Percentiles rank a stretch among this genome's conserved stretches.
Evolutionary conservation across 176 grass and related monocot species (phyloP).

Genomic region (Poa pratensis): DNA sequence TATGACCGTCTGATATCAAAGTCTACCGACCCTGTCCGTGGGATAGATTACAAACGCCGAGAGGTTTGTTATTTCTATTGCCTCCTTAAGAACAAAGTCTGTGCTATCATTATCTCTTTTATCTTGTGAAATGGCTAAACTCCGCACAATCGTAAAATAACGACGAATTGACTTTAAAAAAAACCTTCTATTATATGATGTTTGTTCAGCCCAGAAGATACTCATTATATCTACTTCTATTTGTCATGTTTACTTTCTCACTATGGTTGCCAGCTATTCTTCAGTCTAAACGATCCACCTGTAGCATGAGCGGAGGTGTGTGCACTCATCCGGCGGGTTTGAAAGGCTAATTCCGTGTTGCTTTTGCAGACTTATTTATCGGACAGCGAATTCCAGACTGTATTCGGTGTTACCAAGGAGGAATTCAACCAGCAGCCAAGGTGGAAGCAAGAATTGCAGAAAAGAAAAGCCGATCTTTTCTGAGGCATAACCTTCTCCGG

Average conservation of each 20-base stretch:
- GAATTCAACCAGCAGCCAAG: constrained; percentile 89
- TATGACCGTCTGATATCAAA: constrained; percentile 86
- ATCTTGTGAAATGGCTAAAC: constrained; percentile 8
- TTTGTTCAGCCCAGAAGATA: constrained; percentile 25
- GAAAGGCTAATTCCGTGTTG: constrained; percentile 25
- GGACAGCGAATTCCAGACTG: constrained; percentile 72
- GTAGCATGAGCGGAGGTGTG: neutral
- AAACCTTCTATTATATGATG: neutral
- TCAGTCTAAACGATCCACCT: neutral
- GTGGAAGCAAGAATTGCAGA: constrained; percentile 98
- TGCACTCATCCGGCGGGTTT: neutral
- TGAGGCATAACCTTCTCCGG: constrained; percentile 27
- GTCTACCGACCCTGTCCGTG: constrained; percentile 76
- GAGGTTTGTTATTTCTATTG: constrained; percentile 66
- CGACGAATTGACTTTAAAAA: neutral
- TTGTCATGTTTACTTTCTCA: neutral
- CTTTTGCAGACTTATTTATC: constrained; percentile 87
- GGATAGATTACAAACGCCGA: constrained; percentile 88
- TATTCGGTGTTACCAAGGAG: constrained; percentile 73
- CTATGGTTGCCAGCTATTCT: neutral
- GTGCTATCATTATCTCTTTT: neutral
- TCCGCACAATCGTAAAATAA: neutral
- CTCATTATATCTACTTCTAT: constrained; percentile 2
- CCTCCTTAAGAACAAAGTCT: constrained; percentile 1
- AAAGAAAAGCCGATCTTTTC: constrained; percentile 91